Conservation (phyloP, 257 asterid species). For the Lycium barbarum region DNA sequence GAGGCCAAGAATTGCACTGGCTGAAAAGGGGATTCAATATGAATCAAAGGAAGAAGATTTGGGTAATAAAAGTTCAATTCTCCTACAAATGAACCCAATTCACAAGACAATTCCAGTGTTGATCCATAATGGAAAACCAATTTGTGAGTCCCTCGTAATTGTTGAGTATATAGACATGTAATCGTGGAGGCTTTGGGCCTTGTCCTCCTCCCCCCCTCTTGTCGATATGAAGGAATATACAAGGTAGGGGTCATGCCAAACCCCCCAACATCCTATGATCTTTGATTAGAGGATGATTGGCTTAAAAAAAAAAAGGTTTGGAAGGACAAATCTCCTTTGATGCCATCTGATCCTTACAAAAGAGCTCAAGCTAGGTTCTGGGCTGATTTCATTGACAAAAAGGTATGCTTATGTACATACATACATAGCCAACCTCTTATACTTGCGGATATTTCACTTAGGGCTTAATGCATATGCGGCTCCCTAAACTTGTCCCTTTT, state of each 20-base stretch:
- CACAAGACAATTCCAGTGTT: slow-evolving; percentile 40
- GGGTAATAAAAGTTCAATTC: slow-evolving; percentile 34
- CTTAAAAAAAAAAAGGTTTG: too few species aligned
- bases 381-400: slow-evolving; percentile 37
- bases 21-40: slow-evolving; percentile 37
- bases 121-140: slow-evolving; percentile 37
- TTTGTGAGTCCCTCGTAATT: slow-evolving; percentile 36
- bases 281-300: too few species aligned
- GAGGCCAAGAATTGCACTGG: slow-evolving; percentile 37
- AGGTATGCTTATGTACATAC: slow-evolving; percentile 6
- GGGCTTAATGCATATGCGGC: too few species aligned
- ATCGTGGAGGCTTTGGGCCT: too few species aligned
- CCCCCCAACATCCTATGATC: too few species aligned
- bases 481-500: too few species aligned
- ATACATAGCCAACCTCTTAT: too few species aligned
- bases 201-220: too few species aligned
- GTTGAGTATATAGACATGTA: slow-evolving; percentile 40
- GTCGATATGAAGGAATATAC: too few species aligned
- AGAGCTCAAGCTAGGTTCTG: slow-evolving; percentile 43
- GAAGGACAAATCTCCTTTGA: slow-evolving; percentile 19
- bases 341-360: slow-evolving; percentile 39
- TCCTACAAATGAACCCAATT: slow-evolving; percentile 35
- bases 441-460: too few species aligned
- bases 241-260: too few species aligned
- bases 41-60: slow-evolving; percentile 33